Percentiles rank a stretch among this genome's conserved stretches.
Evolutionary conservation across 2,329 filamentous ascomycete genomes (phyloP).

Genomic region (Monosporascus sp.): DNA sequence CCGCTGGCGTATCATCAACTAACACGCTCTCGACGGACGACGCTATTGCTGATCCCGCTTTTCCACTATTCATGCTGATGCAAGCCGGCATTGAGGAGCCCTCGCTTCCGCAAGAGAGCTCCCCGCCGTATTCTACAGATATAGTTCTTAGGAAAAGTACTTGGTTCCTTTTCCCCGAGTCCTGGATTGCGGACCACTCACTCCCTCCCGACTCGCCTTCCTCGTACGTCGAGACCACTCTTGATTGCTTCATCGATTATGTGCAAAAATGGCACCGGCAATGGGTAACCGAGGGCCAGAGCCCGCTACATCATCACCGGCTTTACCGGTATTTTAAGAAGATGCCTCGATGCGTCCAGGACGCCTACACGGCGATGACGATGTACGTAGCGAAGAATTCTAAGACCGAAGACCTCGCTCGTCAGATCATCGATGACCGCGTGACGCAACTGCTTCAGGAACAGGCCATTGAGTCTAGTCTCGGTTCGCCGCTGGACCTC

Average conservation of each 20-base stretch:
- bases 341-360: constrained; percentile 22
- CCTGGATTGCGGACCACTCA: constrained; percentile 15
- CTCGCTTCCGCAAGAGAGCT: neutral
- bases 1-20: no score
- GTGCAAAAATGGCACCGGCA: constrained; percentile 18
- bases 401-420: constrained; percentile 8
- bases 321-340: constrained; percentile 12
- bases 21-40: neutral
- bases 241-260: constrained; percentile 23
- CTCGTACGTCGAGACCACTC: constrained; percentile 4
- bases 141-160: neutral
- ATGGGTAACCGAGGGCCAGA: constrained; percentile 17
- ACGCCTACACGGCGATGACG: constrained; percentile 19
- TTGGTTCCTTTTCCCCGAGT: constrained; percentile 17
- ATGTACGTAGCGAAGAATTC: constrained; percentile 15
- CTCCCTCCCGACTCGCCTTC: constrained; percentile 1
- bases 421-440: constrained; percentile 20
- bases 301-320: constrained; percentile 18
- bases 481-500: constrained; percentile 4
- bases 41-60: neutral
- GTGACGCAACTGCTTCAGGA: constrained; percentile 18
- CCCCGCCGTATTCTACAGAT: neutral
- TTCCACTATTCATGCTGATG: constrained; percentile 4
- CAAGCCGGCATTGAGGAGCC: constrained; percentile 1
- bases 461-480: constrained; percentile 12